Evolutionary conservation across 2,329 filamentous ascomycete genomes (phyloP), one percentile per base, ranked within the genome.

Genomic region (Alternaria dauci): DNA sequence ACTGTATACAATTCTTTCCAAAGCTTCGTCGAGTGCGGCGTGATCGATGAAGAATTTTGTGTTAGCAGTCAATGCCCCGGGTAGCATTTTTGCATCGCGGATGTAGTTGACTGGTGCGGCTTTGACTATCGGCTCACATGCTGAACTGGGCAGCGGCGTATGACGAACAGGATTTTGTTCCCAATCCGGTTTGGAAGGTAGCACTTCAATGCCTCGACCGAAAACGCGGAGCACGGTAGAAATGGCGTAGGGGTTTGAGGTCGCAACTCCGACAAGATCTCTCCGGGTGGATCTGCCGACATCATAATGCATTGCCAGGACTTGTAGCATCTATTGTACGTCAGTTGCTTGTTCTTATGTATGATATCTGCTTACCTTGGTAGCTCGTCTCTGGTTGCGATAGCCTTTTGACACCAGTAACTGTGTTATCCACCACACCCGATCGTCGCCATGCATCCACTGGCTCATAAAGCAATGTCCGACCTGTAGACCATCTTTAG

Each of bases 391-490:
- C 39, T 65, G 62, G 14, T 63, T 60, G n/a, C 59, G 53, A 52
- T 63, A 55, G 8, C 43, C 26, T 6, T 55, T 38, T 3, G 52
- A 5, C 39, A 65, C 62, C 44, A 65, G 20, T 46, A 63, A 18
- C 16, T 65, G 60, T 2, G 62, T 63, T 32, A 63, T 61, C 62
- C 59, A 65, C 56, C 53, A 65, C 1, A 65, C 43, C 8, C 59
- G 57, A 11, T 48, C 53, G 9, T 32, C 46, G 1, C 46, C 34
- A 42, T 55, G 52, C 34, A 46, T 43, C 62, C 60, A 65, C 36
- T 61, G 59, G 18, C 56, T 60, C 12, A 60, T 44, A 23, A 65
- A 60, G 26, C 62, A 65, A 28, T 63, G 54, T 8, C 43, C 62
- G 25, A 65, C 16, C 18, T 51, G 53, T 38, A 28, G 32, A 12